These are phyloP conservation scores for Auricularia sp. DNA, from an alignment of 768 basidiomycete genomes.

Conservation along the genomic window DNA sequence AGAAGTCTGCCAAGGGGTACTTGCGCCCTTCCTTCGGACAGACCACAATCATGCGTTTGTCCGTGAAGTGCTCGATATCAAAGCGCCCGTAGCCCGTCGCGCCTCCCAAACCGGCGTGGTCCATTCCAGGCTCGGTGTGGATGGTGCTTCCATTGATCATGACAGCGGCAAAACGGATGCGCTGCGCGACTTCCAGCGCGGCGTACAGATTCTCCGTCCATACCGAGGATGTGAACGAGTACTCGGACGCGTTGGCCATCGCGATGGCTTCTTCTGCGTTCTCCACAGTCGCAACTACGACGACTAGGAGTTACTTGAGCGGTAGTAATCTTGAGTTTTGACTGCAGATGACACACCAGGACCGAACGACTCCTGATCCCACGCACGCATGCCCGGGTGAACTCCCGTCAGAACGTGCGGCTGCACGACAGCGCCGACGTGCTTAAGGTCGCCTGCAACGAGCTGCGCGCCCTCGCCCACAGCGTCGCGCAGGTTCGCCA, in stretches of 20 bases:
- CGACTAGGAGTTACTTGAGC: conserved; percentile 20
- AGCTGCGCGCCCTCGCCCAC: conserved; percentile 34
- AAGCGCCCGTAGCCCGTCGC: conserved; percentile 42
- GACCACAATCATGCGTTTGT: conserved; percentile 31
- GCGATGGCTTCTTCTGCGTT: conserved; percentile 44
- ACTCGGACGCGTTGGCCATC: conserved; percentile 43
- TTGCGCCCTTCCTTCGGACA: conserved; percentile 22
- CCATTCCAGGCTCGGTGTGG: conserved; percentile 30
- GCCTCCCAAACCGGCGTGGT: conserved; percentile 32
- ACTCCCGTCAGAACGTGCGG: conserved; percentile 43
- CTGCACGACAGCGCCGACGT: conserved; percentile 33
- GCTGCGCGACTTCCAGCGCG: conserved; percentile 35
- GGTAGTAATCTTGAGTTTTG: background rate
- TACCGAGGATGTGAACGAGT: conserved; percentile 39
- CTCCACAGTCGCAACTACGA: conserved; percentile 35
- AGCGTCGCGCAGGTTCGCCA: conserved; percentile 36
- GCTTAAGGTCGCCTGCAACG: conserved; percentile 32
- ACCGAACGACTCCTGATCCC: conserved; percentile 54
- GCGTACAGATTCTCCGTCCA: conserved; percentile 39
- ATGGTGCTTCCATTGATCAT: conserved; percentile 43
- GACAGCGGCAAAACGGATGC: conserved; percentile 25
- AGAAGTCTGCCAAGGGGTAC: conserved; percentile 4
- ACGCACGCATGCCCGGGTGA: conserved; percentile 38
- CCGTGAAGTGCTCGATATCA: conserved; percentile 40
- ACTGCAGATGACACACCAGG: conserved; percentile 28